Percentiles rank a stretch among this genome's conserved stretches.
Evolutionary conservation across 257 asterid genomes (phyloP).

Genomic region (Nicotiana paniculata): DNA sequence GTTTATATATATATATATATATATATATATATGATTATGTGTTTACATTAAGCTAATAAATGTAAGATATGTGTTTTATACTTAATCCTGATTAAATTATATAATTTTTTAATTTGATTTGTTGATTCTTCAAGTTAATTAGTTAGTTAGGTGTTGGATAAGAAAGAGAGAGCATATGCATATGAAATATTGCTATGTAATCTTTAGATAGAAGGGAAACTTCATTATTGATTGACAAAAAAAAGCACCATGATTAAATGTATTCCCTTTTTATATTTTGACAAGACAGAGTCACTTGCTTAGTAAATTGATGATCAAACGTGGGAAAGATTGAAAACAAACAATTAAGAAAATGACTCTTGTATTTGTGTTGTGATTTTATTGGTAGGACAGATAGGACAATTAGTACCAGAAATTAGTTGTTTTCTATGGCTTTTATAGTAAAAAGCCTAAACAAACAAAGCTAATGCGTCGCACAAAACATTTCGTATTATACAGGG

Average conservation of each 20-base stretch:
- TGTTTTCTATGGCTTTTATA: background rate
- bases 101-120: no score
- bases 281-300: background rate
- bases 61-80: no score
- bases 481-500: fast-evolving
- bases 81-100: no score
- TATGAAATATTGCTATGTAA: background rate
- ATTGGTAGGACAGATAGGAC: background rate
- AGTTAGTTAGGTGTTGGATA: background rate
- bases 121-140: no score
- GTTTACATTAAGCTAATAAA: no score
- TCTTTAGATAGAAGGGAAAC: background rate
- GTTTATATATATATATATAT: no score
- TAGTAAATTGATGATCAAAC: background rate
- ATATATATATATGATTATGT: no score
- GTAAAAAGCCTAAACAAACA: background rate
- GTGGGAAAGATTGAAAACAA: background rate
- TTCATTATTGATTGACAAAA: background rate
- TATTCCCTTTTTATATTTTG: background rate
- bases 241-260: background rate
- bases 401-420: background rate
- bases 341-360: background rate
- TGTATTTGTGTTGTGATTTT: no score
- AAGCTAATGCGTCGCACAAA: fast-evolving
- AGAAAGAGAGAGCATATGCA: background rate